Conservation (phyloP, 371 early-diverging fungal species). For the Capillidium rhysosporum region DNA sequence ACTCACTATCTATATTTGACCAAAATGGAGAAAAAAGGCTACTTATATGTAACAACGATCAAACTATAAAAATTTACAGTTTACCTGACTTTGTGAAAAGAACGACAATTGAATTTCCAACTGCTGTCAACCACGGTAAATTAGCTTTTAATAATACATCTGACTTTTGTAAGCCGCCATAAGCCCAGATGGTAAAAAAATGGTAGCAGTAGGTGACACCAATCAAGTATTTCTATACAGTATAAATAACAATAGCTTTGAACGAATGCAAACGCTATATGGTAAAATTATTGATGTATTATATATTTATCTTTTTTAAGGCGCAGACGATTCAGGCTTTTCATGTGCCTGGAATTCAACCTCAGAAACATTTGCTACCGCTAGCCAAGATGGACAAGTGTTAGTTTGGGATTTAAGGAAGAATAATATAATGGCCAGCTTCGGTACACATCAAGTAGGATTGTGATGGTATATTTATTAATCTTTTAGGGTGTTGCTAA, state of each 20-base stretch:
- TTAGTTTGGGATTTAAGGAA: constrained; percentile 55
- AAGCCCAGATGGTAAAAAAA: constrained; percentile 58
- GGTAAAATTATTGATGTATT: constrained; percentile 14
- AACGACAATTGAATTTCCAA: constrained; percentile 48
- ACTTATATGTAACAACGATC: constrained; percentile 83
- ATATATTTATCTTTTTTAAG: constrained; percentile 6
- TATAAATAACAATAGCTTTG: constrained; percentile 33
- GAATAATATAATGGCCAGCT: constrained; percentile 22
- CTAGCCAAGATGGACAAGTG: constrained; percentile 62
- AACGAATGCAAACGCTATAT: constrained; percentile 36
- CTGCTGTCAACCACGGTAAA: constrained; percentile 63
- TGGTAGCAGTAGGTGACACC: constrained; percentile 76
- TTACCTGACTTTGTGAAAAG: constrained; percentile 46
- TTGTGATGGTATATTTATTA: background rate
- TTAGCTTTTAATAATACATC: background rate
- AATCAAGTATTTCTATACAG: constrained; percentile 62
- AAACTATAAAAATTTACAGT: constrained; percentile 69
- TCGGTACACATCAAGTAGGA: constrained; percentile 20
- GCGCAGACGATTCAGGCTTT: constrained; percentile 35
- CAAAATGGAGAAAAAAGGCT: constrained; percentile 40
- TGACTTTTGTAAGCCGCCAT: constrained; percentile 30
- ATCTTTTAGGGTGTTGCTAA: constrained; percentile 32
- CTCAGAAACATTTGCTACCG: constrained; percentile 53
- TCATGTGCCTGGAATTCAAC: constrained; percentile 64
- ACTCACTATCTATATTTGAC: constrained; percentile 57